Percentiles rank a stretch among this genome's conserved stretches.
Conservation (phyloP, 768 basidiomycete species). For the Asterophora lycoperdoides region DNA sequence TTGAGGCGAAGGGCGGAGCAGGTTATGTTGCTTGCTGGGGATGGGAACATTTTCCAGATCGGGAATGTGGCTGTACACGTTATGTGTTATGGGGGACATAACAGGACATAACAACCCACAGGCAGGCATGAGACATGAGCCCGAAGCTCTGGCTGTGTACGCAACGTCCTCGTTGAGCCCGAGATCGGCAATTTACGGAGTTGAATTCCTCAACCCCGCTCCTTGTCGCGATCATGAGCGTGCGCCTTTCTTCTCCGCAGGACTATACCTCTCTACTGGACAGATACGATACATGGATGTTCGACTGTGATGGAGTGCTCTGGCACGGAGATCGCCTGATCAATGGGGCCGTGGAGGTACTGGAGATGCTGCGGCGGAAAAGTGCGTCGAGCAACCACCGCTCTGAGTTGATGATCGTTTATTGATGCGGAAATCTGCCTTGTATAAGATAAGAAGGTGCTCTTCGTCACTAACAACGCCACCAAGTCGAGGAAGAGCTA, state of each 20-base stretch:
- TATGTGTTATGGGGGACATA: too few relatives aligned
- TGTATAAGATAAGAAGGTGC: slow-evolving; percentile 65
- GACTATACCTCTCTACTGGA: slow-evolving; percentile 50
- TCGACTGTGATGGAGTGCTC: slow-evolving; percentile 94
- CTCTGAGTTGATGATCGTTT: too few relatives aligned
- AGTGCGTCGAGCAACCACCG: slow-evolving; percentile 37
- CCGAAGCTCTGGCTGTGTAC: too few relatives aligned
- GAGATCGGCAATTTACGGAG: slow-evolving; percentile 5
- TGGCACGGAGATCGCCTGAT: slow-evolving; percentile 83
- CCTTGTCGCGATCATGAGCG: slow-evolving; percentile 23
- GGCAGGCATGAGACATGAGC: too few relatives aligned
- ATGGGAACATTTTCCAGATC: too few relatives aligned
- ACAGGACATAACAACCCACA: too few relatives aligned
- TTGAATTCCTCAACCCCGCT: slow-evolving; percentile 3
- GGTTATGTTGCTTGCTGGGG: too few relatives aligned
- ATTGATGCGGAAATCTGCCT: too few relatives aligned
- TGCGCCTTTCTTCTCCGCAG: slow-evolving; percentile 34
- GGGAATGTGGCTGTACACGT: too few relatives aligned
- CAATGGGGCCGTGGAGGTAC: slow-evolving; percentile 73
- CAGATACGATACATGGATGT: slow-evolving; percentile 90
- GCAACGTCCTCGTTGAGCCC: background rate
- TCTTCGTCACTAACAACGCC: slow-evolving; percentile 98
- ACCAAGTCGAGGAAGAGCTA: slow-evolving; percentile 86
- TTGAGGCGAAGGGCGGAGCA: too few relatives aligned
- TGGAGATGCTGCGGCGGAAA: slow-evolving; percentile 63